phyloP scores from a whole-genome alignment of 441 rosid species.

The Gossypium davidsonii region DNA sequence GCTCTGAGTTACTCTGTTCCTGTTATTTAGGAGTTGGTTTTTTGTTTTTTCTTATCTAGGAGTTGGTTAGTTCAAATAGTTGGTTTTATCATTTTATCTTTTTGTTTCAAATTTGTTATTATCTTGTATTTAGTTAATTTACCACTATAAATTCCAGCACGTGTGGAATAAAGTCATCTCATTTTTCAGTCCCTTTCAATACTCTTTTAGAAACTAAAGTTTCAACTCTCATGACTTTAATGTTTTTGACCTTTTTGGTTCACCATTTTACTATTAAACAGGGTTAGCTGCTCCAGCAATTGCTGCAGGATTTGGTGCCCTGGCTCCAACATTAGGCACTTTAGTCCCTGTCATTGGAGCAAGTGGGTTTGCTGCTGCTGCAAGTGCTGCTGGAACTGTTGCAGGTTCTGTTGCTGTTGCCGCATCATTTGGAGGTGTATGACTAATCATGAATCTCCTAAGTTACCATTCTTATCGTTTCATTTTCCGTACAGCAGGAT shows the following conservation, averaged over 20 bases:
- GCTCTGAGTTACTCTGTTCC: too few relatives aligned
- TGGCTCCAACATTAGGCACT: constrained; percentile 90
- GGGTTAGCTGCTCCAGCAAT: constrained; percentile 97
- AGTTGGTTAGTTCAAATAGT: too few relatives aligned
- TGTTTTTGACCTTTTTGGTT: constrained; percentile 10
- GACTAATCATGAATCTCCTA: not conserved
- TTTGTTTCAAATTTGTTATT: too few relatives aligned
- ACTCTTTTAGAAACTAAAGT: not conserved
- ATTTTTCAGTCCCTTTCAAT: too few relatives aligned
- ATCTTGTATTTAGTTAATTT: too few relatives aligned
- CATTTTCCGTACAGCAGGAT: not conserved
- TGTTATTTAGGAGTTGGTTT: too few relatives aligned
- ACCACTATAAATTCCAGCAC: too few relatives aligned
- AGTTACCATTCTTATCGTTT: not conserved
- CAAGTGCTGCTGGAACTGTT: constrained; percentile 91
- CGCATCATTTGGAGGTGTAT: constrained; percentile 94
- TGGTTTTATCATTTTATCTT: too few relatives aligned
- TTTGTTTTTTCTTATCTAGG: too few relatives aligned
- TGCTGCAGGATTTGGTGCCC: constrained; percentile 86
- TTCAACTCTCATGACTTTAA: not conserved
- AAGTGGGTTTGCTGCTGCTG: constrained; percentile 91
- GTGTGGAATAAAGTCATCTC: too few relatives aligned
- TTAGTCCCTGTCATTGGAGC: constrained; percentile 87
- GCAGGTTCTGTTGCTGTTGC: constrained; percentile 97
- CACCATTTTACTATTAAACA: constrained; percentile 26